Conservation (phyloP, 2,329 filamentous ascomycete genomes). For the Curvularia spicifera region DNA sequence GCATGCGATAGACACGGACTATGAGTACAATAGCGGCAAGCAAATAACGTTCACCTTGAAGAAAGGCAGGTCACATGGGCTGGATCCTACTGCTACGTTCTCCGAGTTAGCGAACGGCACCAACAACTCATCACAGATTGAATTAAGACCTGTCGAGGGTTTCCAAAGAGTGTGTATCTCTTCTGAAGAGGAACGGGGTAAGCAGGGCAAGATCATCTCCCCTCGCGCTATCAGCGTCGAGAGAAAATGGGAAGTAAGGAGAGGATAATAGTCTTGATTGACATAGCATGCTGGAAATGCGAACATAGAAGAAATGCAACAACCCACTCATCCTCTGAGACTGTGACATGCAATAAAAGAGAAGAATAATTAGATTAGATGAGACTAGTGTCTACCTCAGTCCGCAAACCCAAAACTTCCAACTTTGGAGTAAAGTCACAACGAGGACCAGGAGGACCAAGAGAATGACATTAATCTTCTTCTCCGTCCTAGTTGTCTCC, state of each 20-base stretch:
- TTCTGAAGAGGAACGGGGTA: neutral
- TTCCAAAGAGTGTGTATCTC: neutral
- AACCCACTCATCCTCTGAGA: neutral
- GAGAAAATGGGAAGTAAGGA: constrained; percentile 3
- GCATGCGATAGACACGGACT: neutral
- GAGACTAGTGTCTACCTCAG: neutral
- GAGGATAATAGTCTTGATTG: too few relatives aligned
- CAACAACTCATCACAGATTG: constrained; percentile 10
- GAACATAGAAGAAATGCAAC: neutral
- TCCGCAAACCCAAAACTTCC: neutral
- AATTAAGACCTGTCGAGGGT: constrained; percentile 2
- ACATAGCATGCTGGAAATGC: too few relatives aligned
- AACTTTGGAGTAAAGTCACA: neutral
- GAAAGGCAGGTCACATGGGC: neutral
- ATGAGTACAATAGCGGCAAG: constrained; percentile 6
- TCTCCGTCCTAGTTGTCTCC: too few relatives aligned
- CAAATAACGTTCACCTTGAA: constrained; percentile 10
- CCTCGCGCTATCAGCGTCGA: neutral
- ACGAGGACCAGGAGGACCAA: too few relatives aligned
- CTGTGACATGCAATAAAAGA: neutral
- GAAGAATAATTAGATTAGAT: neutral
- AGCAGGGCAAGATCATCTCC: neutral
- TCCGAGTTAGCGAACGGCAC: constrained; percentile 6
- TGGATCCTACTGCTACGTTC: constrained; percentile 3
- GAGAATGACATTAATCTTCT: too few relatives aligned